Evolutionary conservation across 768 basidiomycete species (phyloP).

Genomic region (Calocera cornea): DNA sequence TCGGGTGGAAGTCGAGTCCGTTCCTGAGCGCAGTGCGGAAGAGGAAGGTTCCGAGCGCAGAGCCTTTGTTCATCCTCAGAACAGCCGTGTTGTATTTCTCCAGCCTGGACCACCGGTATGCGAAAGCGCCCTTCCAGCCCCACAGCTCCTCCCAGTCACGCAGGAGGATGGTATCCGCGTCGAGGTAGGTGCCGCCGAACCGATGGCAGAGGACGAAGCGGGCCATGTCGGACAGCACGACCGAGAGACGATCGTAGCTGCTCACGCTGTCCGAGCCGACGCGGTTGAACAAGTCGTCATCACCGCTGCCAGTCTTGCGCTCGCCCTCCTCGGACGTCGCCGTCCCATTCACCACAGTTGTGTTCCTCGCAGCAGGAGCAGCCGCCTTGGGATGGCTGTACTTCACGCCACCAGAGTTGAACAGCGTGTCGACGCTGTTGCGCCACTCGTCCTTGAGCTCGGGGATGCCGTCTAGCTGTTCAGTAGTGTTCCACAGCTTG

Average conservation of each 20-base stretch:
- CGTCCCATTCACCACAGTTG: conserved; percentile 15
- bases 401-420: conserved; percentile 75
- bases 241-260: conserved; percentile 81
- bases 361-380: conserved; percentile 21
- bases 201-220: conserved; percentile 94
- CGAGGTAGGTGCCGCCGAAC: conserved; percentile 91
- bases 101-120: conserved; percentile 88
- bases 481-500: conserved; percentile 96
- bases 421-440: conserved; percentile 53
- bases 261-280: conserved; percentile 77
- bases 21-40: conserved; percentile 93
- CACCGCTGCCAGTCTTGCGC: conserved; percentile 15
- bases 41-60: conserved; percentile 81
- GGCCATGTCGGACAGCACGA: conserved; percentile 92
- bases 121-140: conserved; percentile 94
- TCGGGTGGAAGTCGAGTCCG: conserved; percentile 90
- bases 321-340: conserved; percentile 13
- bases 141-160: conserved; percentile 98
- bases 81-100: conserved; percentile 95
- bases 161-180: conserved; percentile 89
- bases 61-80: conserved; percentile 81
- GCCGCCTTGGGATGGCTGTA: conserved; percentile 27
- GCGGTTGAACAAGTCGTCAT: conserved; percentile 55
- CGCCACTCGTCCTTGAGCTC: conserved; percentile 90
- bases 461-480: conserved; percentile 81